Conservation (phyloP, 257 asterid species). For the Solanum chilense region DNA sequence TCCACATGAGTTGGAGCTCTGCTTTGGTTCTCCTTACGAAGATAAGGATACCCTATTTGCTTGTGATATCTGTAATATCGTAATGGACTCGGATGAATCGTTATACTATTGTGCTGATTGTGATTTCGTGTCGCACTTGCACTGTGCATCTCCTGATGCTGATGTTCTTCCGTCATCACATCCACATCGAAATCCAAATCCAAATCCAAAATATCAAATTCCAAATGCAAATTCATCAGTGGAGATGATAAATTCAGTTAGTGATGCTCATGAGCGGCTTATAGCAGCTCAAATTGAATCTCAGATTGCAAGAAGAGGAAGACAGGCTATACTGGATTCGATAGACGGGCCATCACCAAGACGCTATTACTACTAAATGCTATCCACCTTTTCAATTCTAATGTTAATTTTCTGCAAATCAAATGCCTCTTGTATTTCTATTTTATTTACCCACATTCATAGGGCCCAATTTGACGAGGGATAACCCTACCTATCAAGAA, state of each 20-base stretch:
- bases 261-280: not conserved
- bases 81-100: not conserved
- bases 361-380: not conserved
- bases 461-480: too few relatives aligned
- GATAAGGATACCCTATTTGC: not conserved
- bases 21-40: not conserved
- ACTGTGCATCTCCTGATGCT: not conserved
- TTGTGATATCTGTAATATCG: not conserved
- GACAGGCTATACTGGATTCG: not conserved
- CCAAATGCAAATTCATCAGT: not conserved
- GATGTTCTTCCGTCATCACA: not conserved
- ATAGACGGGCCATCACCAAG: not conserved
- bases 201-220: not conserved
- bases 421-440: not conserved
- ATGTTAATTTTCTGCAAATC: not conserved
- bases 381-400: not conserved
- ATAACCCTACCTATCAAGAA: too few relatives aligned
- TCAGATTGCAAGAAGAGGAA: not conserved
- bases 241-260: not conserved
- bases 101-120: slow-evolving; percentile 5
- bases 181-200: not conserved
- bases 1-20: not conserved
- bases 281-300: not conserved
- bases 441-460: too few relatives aligned
- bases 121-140: slow-evolving; percentile 7